Base-by-base conservation (phyloP, 1,139 yeast species). In the Yamadazyma sp. region DNA sequence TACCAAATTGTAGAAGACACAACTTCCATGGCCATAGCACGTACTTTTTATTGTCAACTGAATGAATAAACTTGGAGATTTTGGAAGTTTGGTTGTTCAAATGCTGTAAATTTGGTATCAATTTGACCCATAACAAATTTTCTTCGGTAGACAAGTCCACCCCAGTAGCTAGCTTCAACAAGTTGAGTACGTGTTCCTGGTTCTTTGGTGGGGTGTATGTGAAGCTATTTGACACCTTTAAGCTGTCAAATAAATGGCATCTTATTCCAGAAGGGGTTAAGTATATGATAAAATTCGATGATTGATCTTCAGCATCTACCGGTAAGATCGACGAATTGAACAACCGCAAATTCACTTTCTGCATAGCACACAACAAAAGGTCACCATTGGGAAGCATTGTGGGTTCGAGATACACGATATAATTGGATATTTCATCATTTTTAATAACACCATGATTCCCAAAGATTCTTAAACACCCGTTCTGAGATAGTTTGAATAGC, bases 241-340 rank as follows among this genome's bases (percentile, higher is more conserved):
- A 50, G 6, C 73, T 69, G 25, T 81, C 78, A 39, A 58, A 69
- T 28, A 82, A 62, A 45, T 78, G 81, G 38, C 87, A 86, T 38
- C 89, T 62, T 13, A 84, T 80, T 0, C 90, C 94, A 10, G 89
- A 80, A 0, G 95, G 96, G 5, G 83, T 77, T 35, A 86, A 54
- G 48, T 84, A 83, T 0, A 86, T 60, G 6, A 78, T 84, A 52
- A 70, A 75, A 29, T 55, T 54, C 13, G 56, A 42, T 12, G 46
- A 36, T 20, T 43, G 29, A 9, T 49, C 52, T 18, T 32, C 30
- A 23, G 36, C 36, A 18, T 61, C 56, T n/a, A 48, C 48, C 33
- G 47, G 50, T 21, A 34, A 50, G 34, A 50, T 43, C 1, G 49
- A 39, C 1, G 75, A 65, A 13, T 65, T 64, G 39, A 57, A 64